These are phyloP conservation scores for Chionographis japonica DNA, from an alignment of 106 monocot genomes.

Conservation along the genomic window DNA sequence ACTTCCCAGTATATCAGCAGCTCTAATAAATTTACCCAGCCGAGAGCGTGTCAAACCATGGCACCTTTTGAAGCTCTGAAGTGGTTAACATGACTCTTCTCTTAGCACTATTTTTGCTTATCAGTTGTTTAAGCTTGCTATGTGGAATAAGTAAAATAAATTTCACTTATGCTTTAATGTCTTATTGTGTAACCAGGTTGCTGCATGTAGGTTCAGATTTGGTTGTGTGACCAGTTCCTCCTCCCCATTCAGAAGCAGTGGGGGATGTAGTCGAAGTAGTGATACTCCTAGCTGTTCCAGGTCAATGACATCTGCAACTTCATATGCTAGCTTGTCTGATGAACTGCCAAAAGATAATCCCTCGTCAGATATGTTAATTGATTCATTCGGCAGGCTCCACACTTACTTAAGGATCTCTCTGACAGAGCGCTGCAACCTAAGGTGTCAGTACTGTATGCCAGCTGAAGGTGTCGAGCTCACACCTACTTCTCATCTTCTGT, in stretches of 20 bases:
- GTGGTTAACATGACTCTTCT: too few species aligned
- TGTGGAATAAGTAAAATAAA: too few species aligned
- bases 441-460: slow-evolving; percentile 99
- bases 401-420: slow-evolving; percentile 89
- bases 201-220: slow-evolving; percentile 14
- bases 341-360: slow-evolving; percentile 17
- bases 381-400: slow-evolving; percentile 84
- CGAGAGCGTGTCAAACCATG: too few species aligned
- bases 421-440: slow-evolving; percentile 93
- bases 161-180: background rate
- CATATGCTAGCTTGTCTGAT: slow-evolving; percentile 38
- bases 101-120: too few species aligned
- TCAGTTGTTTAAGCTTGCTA: too few species aligned
- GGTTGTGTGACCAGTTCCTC: slow-evolving; percentile 9
- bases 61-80: too few species aligned
- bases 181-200: slow-evolving; percentile 16
- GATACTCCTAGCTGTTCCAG: slow-evolving; percentile 18
- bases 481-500: slow-evolving; percentile 53
- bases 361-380: slow-evolving; percentile 64
- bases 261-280: background rate
- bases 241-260: slow-evolving; percentile 1
- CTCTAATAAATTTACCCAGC: too few species aligned
- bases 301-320: slow-evolving; percentile 33
- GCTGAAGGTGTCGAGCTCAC: slow-evolving; percentile 93
- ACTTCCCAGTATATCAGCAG: too few species aligned